These are phyloP conservation scores for Agaricus sinodeliciosus DNA, from an alignment of 768 basidiomycete species.

Conservation along the genomic window DNA sequence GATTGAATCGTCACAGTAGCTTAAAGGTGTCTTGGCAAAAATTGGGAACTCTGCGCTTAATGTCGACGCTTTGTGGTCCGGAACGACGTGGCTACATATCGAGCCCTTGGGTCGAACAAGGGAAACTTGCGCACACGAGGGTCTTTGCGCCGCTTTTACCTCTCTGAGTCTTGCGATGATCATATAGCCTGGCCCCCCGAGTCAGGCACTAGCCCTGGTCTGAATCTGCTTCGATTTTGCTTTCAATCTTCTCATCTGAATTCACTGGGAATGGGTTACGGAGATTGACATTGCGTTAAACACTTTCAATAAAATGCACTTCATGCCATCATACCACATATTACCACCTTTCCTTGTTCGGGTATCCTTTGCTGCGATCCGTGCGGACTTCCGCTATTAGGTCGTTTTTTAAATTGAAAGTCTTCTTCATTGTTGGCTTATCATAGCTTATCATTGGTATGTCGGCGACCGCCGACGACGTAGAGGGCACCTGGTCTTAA, in stretches of 20 bases:
- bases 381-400: too few relatives aligned
- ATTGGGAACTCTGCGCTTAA: slow-evolving; percentile 79
- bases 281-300: not conserved
- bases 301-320: too few relatives aligned
- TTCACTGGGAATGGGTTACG: not conserved
- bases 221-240: slow-evolving; percentile 12
- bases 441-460: too few relatives aligned
- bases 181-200: too few relatives aligned
- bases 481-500: not conserved
- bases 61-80: slow-evolving; percentile 75
- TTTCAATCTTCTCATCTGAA: not conserved
- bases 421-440: too few relatives aligned
- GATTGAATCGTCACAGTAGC: too few relatives aligned
- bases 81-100: slow-evolving; percentile 59
- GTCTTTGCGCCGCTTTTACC: slow-evolving; percentile 16
- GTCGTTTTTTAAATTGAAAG: too few relatives aligned
- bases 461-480: too few relatives aligned
- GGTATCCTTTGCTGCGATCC: too few relatives aligned
- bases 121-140: slow-evolving; percentile 60
- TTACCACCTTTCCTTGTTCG: too few relatives aligned
- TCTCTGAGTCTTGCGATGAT: slow-evolving; percentile 7
- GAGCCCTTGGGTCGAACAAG: slow-evolving; percentile 65
- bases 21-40: slow-evolving; percentile 72
- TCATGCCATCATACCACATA: too few relatives aligned
- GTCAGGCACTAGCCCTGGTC: too few relatives aligned